Conservation (phyloP, 495 filamentous ascomycete species). For the Penicillium odoratum region DNA sequence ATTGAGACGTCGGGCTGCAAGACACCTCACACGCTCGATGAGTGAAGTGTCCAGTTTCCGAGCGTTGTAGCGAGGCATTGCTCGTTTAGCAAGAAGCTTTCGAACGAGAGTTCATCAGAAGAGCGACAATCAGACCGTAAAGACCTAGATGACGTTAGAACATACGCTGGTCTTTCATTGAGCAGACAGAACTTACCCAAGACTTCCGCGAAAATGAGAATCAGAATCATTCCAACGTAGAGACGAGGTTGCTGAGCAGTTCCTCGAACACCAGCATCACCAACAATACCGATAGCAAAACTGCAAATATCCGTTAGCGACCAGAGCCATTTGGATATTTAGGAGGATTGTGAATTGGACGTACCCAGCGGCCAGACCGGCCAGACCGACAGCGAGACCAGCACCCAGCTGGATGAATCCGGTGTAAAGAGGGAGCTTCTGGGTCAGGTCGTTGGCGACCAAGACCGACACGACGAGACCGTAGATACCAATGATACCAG, state of each 20-base stretch:
- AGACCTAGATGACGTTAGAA: slow-evolving; percentile 60
- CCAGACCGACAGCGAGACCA: slow-evolving; percentile 92
- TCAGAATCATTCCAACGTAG: slow-evolving; percentile 99
- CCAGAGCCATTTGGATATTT: neutral
- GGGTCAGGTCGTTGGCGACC: slow-evolving; percentile 87
- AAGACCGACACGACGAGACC: slow-evolving; percentile 97
- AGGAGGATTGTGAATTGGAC: slow-evolving; percentile 14
- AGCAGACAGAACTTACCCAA: slow-evolving; percentile 63
- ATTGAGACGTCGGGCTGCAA: slow-evolving; percentile 8
- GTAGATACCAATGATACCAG: slow-evolving; percentile 99
- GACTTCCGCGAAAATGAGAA: slow-evolving; percentile 99
- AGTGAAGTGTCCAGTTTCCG: slow-evolving; percentile 8
- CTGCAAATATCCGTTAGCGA: slow-evolving; percentile 32
- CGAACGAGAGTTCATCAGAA: slow-evolving; percentile 92
- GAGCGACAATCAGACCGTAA: slow-evolving; percentile 96
- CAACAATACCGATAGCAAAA: slow-evolving; percentile 98
- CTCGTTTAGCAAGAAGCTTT: slow-evolving; percentile 36
- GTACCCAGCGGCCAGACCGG: slow-evolving; percentile 93
- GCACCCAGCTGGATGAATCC: slow-evolving; percentile 97
- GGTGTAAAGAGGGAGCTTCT: slow-evolving; percentile 83
- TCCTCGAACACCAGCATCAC: slow-evolving; percentile 98
- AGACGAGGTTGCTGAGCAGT: slow-evolving; percentile 96
- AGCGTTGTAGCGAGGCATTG: slow-evolving; percentile 13
- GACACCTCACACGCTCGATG: neutral
- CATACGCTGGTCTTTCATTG: neutral